Conservation (phyloP, 1,139 yeast genomes). For the Diutina rugosa region DNA sequence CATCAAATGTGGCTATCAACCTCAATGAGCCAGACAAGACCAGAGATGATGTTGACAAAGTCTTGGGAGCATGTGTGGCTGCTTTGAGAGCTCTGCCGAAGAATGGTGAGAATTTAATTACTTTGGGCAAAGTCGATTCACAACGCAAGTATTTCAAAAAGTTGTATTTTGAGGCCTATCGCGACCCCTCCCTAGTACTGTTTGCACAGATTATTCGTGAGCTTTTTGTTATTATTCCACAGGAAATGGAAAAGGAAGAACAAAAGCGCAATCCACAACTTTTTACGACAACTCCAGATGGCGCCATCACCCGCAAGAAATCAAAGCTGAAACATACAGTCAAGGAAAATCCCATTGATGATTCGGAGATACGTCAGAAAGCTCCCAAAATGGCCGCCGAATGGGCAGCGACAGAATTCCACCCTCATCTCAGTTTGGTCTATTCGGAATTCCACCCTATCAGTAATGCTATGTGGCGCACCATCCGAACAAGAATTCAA, state of each 20-base stretch:
- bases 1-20: conserved; percentile 41
- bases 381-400: conserved; percentile 27
- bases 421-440: conserved; percentile 65
- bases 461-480: conserved; percentile 55
- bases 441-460: conserved; percentile 59
- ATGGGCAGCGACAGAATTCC: conserved; percentile 49
- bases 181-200: conserved; percentile 46
- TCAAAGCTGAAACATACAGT: conserved; percentile 8
- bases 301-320: background rate
- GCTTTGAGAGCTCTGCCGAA: conserved; percentile 10
- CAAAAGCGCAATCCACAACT: conserved; percentile 10
- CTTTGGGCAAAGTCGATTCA: background rate
- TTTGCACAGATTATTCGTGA: conserved; percentile 64
- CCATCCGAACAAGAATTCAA: conserved; percentile 55
- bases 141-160: conserved; percentile 20
- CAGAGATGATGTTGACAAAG: conserved; percentile 39
- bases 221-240: conserved; percentile 40
- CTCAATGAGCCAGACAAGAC: conserved; percentile 18
- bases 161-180: conserved; percentile 43
- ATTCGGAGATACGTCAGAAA: conserved; percentile 13
- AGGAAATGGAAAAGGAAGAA: background rate
- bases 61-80: conserved; percentile 47
- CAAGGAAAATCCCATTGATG: conserved; percentile 14
- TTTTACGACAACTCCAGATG: background rate
- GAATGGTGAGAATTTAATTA: background rate